Conservation (phyloP, 78 protist genomes). For the Dictyostelium discoideum region DNA sequence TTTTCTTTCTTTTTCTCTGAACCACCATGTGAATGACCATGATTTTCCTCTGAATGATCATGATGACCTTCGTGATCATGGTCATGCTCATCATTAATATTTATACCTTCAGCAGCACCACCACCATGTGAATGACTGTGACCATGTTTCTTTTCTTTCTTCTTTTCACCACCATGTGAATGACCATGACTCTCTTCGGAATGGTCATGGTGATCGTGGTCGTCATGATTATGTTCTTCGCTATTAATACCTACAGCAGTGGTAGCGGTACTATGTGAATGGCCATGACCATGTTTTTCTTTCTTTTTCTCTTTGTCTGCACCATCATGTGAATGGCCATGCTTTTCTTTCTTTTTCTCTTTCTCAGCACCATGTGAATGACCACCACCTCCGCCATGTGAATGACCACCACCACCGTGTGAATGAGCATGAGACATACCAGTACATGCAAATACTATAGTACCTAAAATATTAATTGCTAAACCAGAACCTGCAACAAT, state of each 20-base stretch:
- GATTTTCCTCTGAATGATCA: conserved; percentile 11
- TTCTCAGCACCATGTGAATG: conserved; percentile 38
- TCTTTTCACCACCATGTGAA: conserved; percentile 19
- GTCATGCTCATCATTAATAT: neutral
- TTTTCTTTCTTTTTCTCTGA: neutral
- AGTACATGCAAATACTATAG: conserved; percentile 72
- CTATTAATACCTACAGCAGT: neutral
- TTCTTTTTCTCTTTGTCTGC: neutral
- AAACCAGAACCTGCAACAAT: conserved; percentile 88
- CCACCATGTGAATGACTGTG: conserved; percentile 72
- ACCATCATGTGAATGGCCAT: conserved; percentile 72
- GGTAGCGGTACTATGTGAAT: conserved; percentile 18
- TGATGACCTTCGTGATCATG: neutral
- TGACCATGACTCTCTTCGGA: conserved; percentile 55
- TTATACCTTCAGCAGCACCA: neutral
- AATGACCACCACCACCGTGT: conserved; percentile 80
- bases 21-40: conserved; percentile 5
- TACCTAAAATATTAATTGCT: conserved; percentile 83
- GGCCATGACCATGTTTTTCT: conserved; percentile 47
- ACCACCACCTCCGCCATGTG: conserved; percentile 55
- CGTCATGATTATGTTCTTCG: neutral
- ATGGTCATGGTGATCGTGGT: conserved; percentile 48
- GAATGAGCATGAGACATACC: conserved; percentile 85
- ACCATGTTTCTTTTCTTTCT: conserved; percentile 12
- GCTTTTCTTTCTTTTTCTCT: conserved; percentile 60